Conservation (phyloP, 2,329 filamentous ascomycete species). For the Colletotrichum coccodes region DNA sequence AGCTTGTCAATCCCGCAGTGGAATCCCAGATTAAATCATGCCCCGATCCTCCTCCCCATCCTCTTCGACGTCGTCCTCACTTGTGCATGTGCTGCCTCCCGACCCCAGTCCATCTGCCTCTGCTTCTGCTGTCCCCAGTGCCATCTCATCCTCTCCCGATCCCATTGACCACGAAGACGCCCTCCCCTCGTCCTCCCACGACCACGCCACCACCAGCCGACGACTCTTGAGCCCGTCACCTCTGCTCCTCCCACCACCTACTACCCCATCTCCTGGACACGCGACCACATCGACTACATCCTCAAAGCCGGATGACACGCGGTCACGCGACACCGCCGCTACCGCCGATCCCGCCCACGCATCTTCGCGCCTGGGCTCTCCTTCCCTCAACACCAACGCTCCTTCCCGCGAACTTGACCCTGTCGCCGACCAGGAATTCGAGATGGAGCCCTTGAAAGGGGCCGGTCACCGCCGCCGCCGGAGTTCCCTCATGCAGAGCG, state of each 20-base stretch:
- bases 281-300: constrained; percentile 17
- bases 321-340: constrained; percentile 8
- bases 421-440: constrained; percentile 53
- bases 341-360: constrained; percentile 18
- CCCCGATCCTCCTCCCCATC: constrained; percentile 30
- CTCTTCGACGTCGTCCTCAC: constrained; percentile 27
- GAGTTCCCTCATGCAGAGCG: constrained; percentile 62
- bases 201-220: constrained; percentile 2
- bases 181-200: background rate
- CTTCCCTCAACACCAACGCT: background rate
- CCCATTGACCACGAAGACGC: constrained; percentile 28
- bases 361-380: constrained; percentile 12
- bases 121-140: constrained; percentile 13
- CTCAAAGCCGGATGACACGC: constrained; percentile 15
- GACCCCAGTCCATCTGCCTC: constrained; percentile 22
- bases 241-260: constrained; percentile 25
- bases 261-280: constrained; percentile 23
- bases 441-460: constrained; percentile 64
- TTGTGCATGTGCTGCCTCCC: constrained; percentile 33
- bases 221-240: constrained; percentile 28
- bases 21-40: constrained; percentile 32
- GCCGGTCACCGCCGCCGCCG: constrained; percentile 64
- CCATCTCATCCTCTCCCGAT: constrained; percentile 29
- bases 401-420: background rate
- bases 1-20: constrained; percentile 18